These are phyloP conservation scores for Penicillium freii DNA, from an alignment of 2,329 filamentous ascomycete species.

Conservation along the genomic window DNA sequence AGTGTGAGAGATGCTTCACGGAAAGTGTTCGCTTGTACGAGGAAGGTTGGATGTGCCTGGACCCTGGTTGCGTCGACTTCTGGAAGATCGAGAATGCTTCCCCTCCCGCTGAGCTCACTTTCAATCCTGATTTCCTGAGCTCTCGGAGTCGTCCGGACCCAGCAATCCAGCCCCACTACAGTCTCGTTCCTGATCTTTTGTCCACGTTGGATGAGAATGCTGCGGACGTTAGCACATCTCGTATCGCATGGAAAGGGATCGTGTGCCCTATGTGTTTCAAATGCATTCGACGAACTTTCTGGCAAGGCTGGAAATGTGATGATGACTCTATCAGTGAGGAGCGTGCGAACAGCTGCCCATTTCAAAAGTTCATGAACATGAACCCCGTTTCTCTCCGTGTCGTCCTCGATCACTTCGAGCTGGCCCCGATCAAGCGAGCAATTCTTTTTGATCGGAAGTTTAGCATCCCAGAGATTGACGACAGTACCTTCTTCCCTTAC, in stretches of 20 bases:
- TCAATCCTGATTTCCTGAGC: constrained; percentile 58
- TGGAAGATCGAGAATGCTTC: constrained; percentile 49
- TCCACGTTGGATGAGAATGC: constrained; percentile 37
- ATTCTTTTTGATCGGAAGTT: constrained; percentile 28
- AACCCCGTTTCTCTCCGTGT: constrained; percentile 32
- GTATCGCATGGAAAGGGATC: constrained; percentile 59
- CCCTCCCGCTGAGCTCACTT: constrained; percentile 42
- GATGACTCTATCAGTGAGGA: constrained; percentile 13
- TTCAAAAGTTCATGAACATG: constrained; percentile 35
- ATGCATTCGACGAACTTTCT: constrained; percentile 61
- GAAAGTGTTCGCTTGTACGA: constrained; percentile 38
- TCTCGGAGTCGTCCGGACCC: constrained; percentile 50
- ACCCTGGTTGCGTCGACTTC: constrained; percentile 52
- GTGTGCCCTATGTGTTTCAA: constrained; percentile 64
- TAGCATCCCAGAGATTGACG: constrained; percentile 31
- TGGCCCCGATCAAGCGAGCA: constrained; percentile 29
- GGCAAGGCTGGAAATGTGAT: constrained; percentile 61
- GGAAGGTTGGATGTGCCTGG: constrained; percentile 60
- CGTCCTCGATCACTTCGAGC: constrained; percentile 33
- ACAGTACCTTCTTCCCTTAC: constrained; percentile 31
- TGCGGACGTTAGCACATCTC: constrained; percentile 48
- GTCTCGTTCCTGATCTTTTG: constrained; percentile 42
- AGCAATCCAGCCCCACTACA: constrained; percentile 36
- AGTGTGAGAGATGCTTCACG: constrained; percentile 45
- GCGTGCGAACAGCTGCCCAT: constrained; percentile 51